phyloP scores from a whole-genome alignment of 2,329 filamentous ascomycete species.

The Penicillium sp. region DNA sequence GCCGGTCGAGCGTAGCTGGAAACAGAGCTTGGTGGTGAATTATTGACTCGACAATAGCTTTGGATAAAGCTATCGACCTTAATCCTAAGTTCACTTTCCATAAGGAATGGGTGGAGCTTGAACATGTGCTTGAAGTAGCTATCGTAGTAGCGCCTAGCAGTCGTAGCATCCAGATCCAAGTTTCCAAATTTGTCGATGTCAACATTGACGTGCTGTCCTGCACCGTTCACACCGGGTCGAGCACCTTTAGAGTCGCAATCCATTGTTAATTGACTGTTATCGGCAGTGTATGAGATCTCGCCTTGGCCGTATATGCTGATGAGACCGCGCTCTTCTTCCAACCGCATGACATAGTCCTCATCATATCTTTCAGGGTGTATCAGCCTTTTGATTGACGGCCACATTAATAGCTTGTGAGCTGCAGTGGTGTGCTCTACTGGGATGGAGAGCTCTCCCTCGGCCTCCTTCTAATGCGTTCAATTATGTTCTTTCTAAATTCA shows the following conservation, averaged over 20 bases:
- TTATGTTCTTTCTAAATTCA: too few relatives aligned
- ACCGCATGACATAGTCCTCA: conserved; percentile 69
- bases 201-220: conserved; percentile 38
- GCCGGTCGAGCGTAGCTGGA: background rate
- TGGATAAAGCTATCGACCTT: conserved; percentile 54
- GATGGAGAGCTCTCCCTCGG: conserved; percentile 63
- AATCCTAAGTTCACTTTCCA: conserved; percentile 50
- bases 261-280: conserved; percentile 43
- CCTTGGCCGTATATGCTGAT: conserved; percentile 75
- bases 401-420: conserved; percentile 76
- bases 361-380: conserved; percentile 57
- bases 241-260: conserved; percentile 8
- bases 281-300: conserved; percentile 64
- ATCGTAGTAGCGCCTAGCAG: conserved; percentile 50
- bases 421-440: conserved; percentile 85
- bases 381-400: conserved; percentile 65
- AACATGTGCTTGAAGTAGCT: conserved; percentile 62
- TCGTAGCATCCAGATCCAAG: conserved; percentile 53
- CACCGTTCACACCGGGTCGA: conserved; percentile 8
- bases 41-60: conserved; percentile 42
- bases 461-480: too few relatives aligned
- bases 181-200: conserved; percentile 52
- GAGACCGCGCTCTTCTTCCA: conserved; percentile 70
- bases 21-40: conserved; percentile 5
- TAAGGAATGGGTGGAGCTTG: conserved; percentile 62